A percentile compares a stretch with the other conserved stretches of the same genome.
Conservation (phyloP, 805 yeast genomes). For the Dipodascopsis uninucleata region DNA sequence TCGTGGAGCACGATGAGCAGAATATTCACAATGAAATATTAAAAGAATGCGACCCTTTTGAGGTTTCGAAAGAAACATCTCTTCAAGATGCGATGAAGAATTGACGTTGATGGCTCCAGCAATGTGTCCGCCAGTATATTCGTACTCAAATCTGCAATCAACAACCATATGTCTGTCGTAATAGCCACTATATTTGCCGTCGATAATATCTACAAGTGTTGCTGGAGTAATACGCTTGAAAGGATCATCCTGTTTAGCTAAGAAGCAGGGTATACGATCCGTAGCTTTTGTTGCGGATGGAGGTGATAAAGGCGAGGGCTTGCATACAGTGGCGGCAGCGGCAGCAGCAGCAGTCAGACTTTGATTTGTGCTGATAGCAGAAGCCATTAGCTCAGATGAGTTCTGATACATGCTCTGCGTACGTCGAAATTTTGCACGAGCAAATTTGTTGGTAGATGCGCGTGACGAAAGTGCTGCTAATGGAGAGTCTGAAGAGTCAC, state of each 20-base stretch:
- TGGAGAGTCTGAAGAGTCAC: constrained; percentile 14
- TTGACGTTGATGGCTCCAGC: constrained; percentile 75
- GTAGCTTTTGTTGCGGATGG: constrained; percentile 17
- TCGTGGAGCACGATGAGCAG: constrained; percentile 88
- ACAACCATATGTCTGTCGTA: constrained; percentile 60
- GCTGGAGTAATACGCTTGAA: constrained; percentile 63
- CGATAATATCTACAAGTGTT: constrained; percentile 55
- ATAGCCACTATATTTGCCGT: constrained; percentile 48
- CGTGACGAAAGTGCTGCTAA: constrained; percentile 12
- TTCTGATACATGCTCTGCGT: constrained; percentile 67
- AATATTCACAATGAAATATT: constrained; percentile 92
- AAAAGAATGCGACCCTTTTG: constrained; percentile 46
- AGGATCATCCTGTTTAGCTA: constrained; percentile 43
- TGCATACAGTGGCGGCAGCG: constrained; percentile 5
- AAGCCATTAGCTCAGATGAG: constrained; percentile 45
- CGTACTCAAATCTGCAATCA: constrained; percentile 92
- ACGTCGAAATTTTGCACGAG: constrained; percentile 47
- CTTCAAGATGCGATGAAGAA: constrained; percentile 64
- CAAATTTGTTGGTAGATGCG: constrained; percentile 10
- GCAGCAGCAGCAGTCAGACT: constrained; percentile 14
- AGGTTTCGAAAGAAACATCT: constrained; percentile 43
- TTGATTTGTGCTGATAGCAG: constrained; percentile 38
- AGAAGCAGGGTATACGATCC: constrained; percentile 18
- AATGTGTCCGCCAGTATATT: constrained; percentile 90
- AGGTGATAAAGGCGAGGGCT: constrained; percentile 16